Conservation (phyloP, 148 eudicot species). For the Selenicereus undatus region DNA sequence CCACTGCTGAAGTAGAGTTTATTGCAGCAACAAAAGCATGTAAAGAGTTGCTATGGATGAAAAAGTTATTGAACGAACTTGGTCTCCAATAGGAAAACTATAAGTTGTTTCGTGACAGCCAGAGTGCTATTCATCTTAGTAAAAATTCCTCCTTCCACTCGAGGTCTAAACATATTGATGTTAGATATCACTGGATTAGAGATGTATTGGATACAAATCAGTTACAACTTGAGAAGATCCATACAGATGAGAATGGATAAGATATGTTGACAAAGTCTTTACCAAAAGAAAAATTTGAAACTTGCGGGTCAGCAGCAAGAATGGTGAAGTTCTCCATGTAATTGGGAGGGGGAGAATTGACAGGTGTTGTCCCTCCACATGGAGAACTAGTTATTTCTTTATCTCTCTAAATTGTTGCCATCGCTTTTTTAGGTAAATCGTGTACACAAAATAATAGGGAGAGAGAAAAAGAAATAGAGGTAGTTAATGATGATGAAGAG, state of each 20-base stretch:
- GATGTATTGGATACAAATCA: no score
- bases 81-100: background rate
- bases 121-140: background rate
- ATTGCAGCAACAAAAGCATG: background rate
- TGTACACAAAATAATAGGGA: no score
- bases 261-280: background rate
- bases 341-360: background rate
- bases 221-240: no score
- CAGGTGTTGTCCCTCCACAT: background rate
- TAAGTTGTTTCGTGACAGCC: background rate
- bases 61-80: no score
- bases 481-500: no score
- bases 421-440: no score
- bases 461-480: no score
- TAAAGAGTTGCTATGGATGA: background rate
- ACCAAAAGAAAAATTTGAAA: background rate
- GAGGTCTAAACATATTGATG: background rate
- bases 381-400: no score
- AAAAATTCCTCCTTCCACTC: background rate
- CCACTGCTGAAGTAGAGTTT: background rate
- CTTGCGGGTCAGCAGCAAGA: background rate
- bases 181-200: background rate
- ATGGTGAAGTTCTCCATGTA: background rate
- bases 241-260: background rate
- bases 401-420: no score